Evolutionary conservation across 225 moss, liverwort and hornwort species (phyloP).

Genomic region (Antitrichia curtipendula): DNA sequence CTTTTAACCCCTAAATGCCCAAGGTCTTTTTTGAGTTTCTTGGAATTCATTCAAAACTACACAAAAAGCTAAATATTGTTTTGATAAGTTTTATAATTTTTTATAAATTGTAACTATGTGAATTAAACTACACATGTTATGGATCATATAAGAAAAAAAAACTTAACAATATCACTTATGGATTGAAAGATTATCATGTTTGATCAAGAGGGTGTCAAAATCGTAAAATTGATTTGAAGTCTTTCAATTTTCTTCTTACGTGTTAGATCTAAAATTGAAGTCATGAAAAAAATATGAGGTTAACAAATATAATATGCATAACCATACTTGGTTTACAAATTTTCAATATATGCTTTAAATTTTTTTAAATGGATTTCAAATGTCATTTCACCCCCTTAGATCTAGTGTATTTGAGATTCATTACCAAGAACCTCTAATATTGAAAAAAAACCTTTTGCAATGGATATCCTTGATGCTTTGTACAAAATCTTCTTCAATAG

Average conservation of each 20-base stretch:
- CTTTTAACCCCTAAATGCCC: neutral
- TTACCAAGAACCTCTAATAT: neutral
- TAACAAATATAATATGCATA: no score
- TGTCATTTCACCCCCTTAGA: neutral
- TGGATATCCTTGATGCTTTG: fast-evolving
- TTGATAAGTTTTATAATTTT: neutral
- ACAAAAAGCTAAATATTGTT: neutral
- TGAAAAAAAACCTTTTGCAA: neutral
- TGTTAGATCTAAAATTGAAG: no score
- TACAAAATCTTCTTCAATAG: neutral
- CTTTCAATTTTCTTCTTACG: no score
- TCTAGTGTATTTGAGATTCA: neutral
- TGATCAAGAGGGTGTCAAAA: no score
- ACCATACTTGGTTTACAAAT: neutral
- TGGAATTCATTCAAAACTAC: fast-evolving
- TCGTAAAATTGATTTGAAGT: no score
- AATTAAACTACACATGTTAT: no score
- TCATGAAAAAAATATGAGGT: no score
- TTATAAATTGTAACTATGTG: no score
- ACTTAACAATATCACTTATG: neutral
- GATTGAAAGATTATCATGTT: neutral
- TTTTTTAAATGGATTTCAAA: neutral
- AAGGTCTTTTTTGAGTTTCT: neutral
- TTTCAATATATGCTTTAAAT: neutral
- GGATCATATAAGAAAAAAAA: no score